phyloP scores from a whole-genome alignment of 2,329 filamentous ascomycete species.

The Westerdykella ornata region DNA sequence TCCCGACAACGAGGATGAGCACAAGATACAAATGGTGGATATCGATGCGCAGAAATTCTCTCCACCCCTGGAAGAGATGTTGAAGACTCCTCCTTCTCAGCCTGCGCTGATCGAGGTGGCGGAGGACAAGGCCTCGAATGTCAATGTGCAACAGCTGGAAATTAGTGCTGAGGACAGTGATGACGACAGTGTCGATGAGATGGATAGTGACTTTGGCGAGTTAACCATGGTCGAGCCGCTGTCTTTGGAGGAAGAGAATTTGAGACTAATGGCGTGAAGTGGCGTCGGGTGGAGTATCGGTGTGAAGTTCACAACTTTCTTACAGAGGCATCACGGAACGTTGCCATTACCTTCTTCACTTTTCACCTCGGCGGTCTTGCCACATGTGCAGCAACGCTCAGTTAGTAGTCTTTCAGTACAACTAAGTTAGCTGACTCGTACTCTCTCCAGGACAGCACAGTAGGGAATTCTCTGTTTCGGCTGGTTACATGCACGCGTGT shows the following conservation, averaged over 20 bases:
- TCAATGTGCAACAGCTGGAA: slow-evolving; percentile 9
- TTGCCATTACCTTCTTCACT: too few species aligned
- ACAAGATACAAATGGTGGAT: slow-evolving; percentile 14
- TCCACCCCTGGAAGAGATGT: slow-evolving; percentile 13
- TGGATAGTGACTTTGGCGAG: slow-evolving; percentile 23
- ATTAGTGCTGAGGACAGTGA: slow-evolving; percentile 6
- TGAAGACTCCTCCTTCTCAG: slow-evolving; percentile 2
- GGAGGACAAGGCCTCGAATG: slow-evolving; percentile 4
- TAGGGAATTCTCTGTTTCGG: too few species aligned
- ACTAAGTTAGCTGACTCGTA: too few species aligned
- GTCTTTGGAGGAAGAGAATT: slow-evolving; percentile 20
- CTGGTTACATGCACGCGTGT: too few species aligned
- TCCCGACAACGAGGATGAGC: slow-evolving; percentile 8
- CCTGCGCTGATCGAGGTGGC: not conserved
- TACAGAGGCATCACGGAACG: too few species aligned
- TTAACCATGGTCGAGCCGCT: slow-evolving; percentile 24
- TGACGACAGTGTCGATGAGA: slow-evolving; percentile 11
- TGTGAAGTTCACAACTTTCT: too few species aligned
- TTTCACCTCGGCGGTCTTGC: too few species aligned
- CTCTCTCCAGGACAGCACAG: too few species aligned
- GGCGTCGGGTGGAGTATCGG: too few species aligned
- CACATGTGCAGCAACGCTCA: too few species aligned
- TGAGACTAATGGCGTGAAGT: too few species aligned
- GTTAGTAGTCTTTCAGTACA: too few species aligned
- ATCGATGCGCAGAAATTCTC: slow-evolving; percentile 14